Conservation (phyloP, 2,329 filamentous ascomycete genomes). For the Aspergillus ruber region DNA sequence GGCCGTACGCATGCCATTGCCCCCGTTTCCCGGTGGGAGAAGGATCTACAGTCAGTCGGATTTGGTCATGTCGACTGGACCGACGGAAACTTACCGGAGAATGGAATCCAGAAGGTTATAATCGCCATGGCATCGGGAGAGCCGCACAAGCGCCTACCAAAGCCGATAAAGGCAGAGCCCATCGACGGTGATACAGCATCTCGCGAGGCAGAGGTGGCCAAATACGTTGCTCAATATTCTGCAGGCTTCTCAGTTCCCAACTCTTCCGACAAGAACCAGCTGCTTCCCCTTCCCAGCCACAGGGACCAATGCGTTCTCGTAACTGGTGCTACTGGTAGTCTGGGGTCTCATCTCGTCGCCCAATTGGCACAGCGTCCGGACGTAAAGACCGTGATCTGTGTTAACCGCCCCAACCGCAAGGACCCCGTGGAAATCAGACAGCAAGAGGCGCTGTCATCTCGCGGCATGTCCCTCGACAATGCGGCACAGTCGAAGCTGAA, state of each 20-base stretch:
- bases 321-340: constrained; percentile 37
- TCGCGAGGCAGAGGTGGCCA: too few species aligned
- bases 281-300: too few species aligned
- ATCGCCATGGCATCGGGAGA: constrained; percentile 8
- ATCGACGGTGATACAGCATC: too few species aligned
- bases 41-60: constrained; percentile 20
- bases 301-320: constrained; percentile 32
- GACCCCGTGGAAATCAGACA: too few species aligned
- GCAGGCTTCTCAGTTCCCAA: constrained; percentile 2
- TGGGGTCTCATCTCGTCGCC: constrained; percentile 38
- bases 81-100: constrained; percentile 21
- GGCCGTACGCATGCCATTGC: constrained; percentile 28
- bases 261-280: not conserved
- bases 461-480: too few species aligned
- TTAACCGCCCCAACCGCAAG: too few species aligned
- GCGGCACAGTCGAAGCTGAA: too few species aligned
- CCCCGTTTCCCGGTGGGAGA: constrained; percentile 17
- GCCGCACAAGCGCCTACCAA: too few species aligned
- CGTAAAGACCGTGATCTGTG: constrained; percentile 11
- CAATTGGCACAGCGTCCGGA: constrained; percentile 22
- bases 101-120: constrained; percentile 16
- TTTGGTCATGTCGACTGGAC: constrained; percentile 31
- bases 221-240: too few species aligned
- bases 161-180: too few species aligned
- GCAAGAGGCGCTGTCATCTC: too few species aligned